A percentile compares a stretch with the other conserved stretches of the same genome.
Evolutionary conservation across 441 rosid species (phyloP).

Genomic region (Euphorbia schlechtendalii): DNA sequence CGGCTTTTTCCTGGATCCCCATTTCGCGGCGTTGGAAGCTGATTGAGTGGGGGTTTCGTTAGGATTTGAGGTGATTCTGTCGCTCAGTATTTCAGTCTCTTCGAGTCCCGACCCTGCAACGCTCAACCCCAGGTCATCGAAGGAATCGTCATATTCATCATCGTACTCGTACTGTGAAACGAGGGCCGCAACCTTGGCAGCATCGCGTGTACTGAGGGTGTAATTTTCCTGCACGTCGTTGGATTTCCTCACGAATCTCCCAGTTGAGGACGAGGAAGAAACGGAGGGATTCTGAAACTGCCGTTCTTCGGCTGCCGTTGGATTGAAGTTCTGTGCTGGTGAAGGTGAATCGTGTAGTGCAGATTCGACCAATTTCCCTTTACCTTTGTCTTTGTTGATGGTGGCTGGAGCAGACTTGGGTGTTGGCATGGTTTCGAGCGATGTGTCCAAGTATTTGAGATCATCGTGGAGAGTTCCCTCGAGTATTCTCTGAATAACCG

Average conservation of each 20-base stretch:
- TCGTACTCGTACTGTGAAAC: slow-evolving; percentile 81
- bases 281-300: slow-evolving; percentile 30
- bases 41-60: slow-evolving; percentile 26
- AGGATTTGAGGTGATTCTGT: slow-evolving; percentile 28
- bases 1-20: slow-evolving; percentile 80
- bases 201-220: slow-evolving; percentile 46
- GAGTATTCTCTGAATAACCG: slow-evolving; percentile 89
- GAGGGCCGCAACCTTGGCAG: slow-evolving; percentile 46
- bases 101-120: slow-evolving; percentile 61
- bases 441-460: slow-evolving; percentile 56
- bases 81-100: slow-evolving; percentile 53
- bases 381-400: slow-evolving; percentile 71
- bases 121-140: slow-evolving; percentile 84
- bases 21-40: slow-evolving; percentile 40
- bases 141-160: slow-evolving; percentile 96
- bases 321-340: slow-evolving; percentile 19
- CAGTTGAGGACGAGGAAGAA: slow-evolving; percentile 52
- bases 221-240: slow-evolving; percentile 37
- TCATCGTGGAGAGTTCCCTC: slow-evolving; percentile 89
- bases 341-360: slow-evolving; percentile 8
- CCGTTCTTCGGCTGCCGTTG: slow-evolving; percentile 20
- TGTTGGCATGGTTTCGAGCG: slow-evolving; percentile 52
- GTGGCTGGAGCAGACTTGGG: slow-evolving; percentile 41
- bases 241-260: slow-evolving; percentile 78
- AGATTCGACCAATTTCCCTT: slow-evolving; percentile 68